These are phyloP conservation scores for Aspergillus taichungensis DNA, from an alignment of 495 filamentous ascomycete genomes.

Conservation along the genomic window DNA sequence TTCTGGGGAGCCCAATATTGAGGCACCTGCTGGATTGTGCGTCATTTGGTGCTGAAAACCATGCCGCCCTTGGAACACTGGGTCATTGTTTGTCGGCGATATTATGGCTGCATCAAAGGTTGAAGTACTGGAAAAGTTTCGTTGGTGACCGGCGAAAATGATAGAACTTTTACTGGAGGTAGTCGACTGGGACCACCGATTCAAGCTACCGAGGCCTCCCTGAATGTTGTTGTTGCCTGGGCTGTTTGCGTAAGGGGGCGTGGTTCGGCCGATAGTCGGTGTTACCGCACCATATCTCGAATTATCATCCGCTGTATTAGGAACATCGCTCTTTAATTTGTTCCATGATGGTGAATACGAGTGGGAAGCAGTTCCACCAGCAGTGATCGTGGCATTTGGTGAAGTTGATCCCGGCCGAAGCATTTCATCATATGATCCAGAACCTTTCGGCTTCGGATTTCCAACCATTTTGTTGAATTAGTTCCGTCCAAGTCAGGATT, in stretches of 20 bases:
- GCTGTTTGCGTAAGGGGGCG: constrained; percentile 6
- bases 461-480: too few relatives aligned
- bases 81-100: too few relatives aligned
- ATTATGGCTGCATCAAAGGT: too few relatives aligned
- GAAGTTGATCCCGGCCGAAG: too few relatives aligned
- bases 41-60: too few relatives aligned
- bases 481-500: too few relatives aligned
- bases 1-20: too few relatives aligned
- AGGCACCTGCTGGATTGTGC: too few relatives aligned
- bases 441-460: too few relatives aligned
- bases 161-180: constrained; percentile 56
- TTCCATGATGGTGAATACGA: background rate
- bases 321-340: background rate
- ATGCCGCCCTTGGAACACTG: too few relatives aligned
- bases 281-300: background rate
- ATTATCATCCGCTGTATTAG: background rate
- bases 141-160: constrained; percentile 30
- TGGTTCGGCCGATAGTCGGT: constrained; percentile 2
- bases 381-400: background rate
- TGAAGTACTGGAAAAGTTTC: constrained; percentile 36
- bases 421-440: too few relatives aligned
- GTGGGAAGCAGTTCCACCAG: background rate
- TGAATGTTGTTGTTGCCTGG: constrained; percentile 34
- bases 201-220: constrained; percentile 63
- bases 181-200: constrained; percentile 78